Evolutionary conservation across 495 filamentous ascomycete genomes (phyloP).

Genomic region (Tuber microsphaerosporum): DNA sequence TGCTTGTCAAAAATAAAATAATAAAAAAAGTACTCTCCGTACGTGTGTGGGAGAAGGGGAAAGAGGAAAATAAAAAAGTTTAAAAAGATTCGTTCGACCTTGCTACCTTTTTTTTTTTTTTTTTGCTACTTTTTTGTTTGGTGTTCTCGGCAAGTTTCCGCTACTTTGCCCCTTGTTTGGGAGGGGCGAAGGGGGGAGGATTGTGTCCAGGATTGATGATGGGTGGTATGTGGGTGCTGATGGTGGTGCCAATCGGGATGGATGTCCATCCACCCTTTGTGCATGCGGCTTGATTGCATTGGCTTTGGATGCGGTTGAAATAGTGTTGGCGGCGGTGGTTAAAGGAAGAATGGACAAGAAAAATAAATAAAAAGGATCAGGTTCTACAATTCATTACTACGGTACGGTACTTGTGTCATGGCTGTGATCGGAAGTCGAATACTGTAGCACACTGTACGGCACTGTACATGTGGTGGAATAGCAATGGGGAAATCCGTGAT

Average conservation of each 20-base stretch:
- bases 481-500: neutral
- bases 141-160: neutral
- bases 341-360: neutral
- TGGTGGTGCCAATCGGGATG: neutral
- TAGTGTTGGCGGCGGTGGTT: neutral
- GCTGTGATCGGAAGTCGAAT: neutral
- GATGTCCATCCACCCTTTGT: neutral
- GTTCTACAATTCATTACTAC: neutral
- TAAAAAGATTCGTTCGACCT: neutral
- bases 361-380: neutral
- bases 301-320: neutral
- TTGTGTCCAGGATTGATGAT: neutral
- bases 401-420: neutral
- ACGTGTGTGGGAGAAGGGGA: neutral
- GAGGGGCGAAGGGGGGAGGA: neutral
- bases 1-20: neutral
- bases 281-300: neutral
- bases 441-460: neutral
- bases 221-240: neutral
- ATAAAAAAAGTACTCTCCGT: neutral
- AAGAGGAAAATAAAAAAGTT: neutral
- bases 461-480: constrained; percentile 1
- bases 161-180: neutral
- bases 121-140: neutral
- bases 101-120: neutral